Base-by-base conservation (phyloP, 306 rosid species). In the Cucurbita maxima region DNA sequence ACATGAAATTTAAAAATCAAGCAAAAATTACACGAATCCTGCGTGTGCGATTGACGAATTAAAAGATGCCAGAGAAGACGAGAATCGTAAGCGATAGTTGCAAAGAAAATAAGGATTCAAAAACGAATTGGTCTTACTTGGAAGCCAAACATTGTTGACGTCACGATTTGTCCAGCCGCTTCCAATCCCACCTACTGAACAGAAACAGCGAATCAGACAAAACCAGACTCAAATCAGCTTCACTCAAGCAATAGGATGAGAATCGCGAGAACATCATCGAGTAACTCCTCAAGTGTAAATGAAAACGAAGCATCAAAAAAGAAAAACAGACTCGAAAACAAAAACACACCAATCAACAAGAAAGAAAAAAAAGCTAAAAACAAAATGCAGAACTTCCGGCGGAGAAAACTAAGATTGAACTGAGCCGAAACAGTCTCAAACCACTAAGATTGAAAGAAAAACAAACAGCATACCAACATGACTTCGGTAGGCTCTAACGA, bases 161-260 rank as follows among this genome's bases (percentile, higher is more conserved):
- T 55, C 74, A 16, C 77, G 74, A 72, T 77, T 88, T 80, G 72
- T 84, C 86, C 82, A 71, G 79, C 68, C 61, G 78, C 41, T 80
- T 47, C 58, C 74, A 70, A 48, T 30, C 60, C 74, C 71, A 77
- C 84, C 95, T 82, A 78, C 16, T 45, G 37, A 81, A 53, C 53
- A 37, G 63, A 41, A 55, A n/a, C 66, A 74, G 25, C 9, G 50
- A 71, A 70, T 76, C 58, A 75, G 19, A 61, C 10, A 25, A 45
- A 76, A 41, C 71, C 67, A 40, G n/a, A 80, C 7, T 34, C 62
- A 30, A 73, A 58, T 20, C 30, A 47, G 48, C 72, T 19, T 58
- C 73, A 60, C 41, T 70, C 13, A 56, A 75, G 19, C 0, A 64
- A 64, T 18, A 41, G 0, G 10, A 74, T 14, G 53, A 34, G 3